Percentiles rank a stretch among this genome's conserved stretches.
phyloP scores from a whole-genome alignment of 805 yeast genomes.

The Cyberlindnera suaveolens region DNA sequence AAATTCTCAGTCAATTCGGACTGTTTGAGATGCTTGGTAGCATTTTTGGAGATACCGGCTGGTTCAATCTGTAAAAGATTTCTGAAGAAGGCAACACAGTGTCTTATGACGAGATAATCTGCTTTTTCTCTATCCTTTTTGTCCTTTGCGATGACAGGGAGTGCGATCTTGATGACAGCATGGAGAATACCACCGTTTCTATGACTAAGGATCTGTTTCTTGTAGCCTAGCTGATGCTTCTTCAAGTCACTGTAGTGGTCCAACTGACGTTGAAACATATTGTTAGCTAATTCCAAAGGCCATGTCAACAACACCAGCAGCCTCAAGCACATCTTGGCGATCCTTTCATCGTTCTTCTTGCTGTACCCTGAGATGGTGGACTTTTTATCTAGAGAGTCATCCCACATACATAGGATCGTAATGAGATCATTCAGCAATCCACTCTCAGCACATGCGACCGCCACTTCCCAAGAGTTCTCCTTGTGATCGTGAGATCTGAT shows the following conservation, averaged over 20 bases:
- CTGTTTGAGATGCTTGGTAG: constrained; percentile 31
- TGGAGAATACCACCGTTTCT: constrained; percentile 57
- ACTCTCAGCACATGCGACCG: constrained; percentile 79
- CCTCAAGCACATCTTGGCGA: constrained; percentile 71
- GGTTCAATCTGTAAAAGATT: constrained; percentile 79
- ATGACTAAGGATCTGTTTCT: constrained; percentile 54
- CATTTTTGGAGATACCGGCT: constrained; percentile 44
- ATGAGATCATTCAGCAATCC: constrained; percentile 73
- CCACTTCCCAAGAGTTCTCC: constrained; percentile 68
- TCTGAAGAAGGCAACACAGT: constrained; percentile 68
- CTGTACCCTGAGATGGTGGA: constrained; percentile 24
- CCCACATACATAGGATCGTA: constrained; percentile 74
- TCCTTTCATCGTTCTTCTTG: constrained; percentile 41
- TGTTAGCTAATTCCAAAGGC: constrained; percentile 66
- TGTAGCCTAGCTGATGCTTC: constrained; percentile 64
- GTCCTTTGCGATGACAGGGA: constrained; percentile 49
- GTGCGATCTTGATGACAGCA: constrained; percentile 62
- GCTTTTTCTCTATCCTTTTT: constrained; percentile 55
- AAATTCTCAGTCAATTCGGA: constrained; percentile 29
- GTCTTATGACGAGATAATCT: constrained; percentile 66
- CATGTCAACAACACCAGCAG: constrained; percentile 78
- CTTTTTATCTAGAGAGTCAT: constrained; percentile 30
- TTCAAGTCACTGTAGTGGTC: constrained; percentile 53
- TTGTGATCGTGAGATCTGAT: constrained; percentile 75
- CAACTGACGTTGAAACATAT: constrained; percentile 44